These are phyloP conservation scores for Lepidium campestre DNA, from an alignment of 441 rosid genomes.

Conservation along the genomic window DNA sequence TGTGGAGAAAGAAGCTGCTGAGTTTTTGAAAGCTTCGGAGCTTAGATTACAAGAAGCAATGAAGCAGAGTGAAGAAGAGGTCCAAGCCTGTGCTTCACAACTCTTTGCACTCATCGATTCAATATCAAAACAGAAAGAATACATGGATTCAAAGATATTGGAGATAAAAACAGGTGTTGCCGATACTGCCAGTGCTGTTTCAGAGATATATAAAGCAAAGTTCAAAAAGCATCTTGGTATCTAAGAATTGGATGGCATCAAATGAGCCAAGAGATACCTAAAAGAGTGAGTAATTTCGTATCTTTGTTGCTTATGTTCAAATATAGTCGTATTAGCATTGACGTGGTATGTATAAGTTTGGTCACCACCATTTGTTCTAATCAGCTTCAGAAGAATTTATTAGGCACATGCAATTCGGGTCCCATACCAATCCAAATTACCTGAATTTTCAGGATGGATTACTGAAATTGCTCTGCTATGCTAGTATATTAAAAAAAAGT, in stretches of 20 bases:
- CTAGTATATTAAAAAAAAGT: not conserved
- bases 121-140: slow-evolving; percentile 66
- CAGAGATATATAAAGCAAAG: slow-evolving; percentile 35
- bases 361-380: not conserved
- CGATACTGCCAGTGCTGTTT: slow-evolving; percentile 42
- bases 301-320: not conserved
- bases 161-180: slow-evolving; percentile 45
- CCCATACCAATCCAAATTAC: not conserved
- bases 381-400: not conserved
- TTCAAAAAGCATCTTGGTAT: slow-evolving; percentile 29
- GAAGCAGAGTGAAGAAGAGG: slow-evolving; percentile 55
- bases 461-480: not conserved
- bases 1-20: slow-evolving; percentile 73
- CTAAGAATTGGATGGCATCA: not conserved
- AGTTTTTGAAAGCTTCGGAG: slow-evolving; percentile 44
- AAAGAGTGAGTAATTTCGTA: not conserved
- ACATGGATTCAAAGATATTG: slow-evolving; percentile 44
- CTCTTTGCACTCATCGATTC: slow-evolving; percentile 57
- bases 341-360: not conserved
- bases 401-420: not conserved
- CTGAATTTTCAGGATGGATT: not conserved
- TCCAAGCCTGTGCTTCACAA: slow-evolving; percentile 41
- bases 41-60: slow-evolving; percentile 51
- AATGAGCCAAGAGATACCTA: not conserved
- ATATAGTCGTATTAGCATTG: not conserved